phyloP scores from a whole-genome alignment of 202 grass and related monocot genomes.

The Panicum virgatum region DNA sequence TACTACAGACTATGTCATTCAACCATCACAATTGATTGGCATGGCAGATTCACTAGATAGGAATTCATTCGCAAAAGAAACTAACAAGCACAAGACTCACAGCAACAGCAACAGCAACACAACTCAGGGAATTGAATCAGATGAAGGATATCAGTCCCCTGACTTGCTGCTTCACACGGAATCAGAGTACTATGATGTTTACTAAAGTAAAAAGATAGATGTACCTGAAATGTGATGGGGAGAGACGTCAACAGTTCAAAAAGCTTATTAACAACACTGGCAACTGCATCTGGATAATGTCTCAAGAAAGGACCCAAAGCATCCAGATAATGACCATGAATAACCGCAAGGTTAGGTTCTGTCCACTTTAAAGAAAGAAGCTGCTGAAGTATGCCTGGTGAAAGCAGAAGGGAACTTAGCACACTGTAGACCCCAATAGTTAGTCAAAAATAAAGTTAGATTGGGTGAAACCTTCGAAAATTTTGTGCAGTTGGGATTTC shows the following conservation, averaged over 20 bases:
- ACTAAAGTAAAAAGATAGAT: constrained; percentile 17
- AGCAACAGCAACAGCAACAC: not conserved
- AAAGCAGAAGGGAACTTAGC: constrained; percentile 39
- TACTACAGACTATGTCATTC: not conserved
- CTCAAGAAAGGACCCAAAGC: constrained; percentile 84
- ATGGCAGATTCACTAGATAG: not conserved
- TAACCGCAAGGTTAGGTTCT: constrained; percentile 67
- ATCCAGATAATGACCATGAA: constrained; percentile 92
- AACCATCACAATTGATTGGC: not conserved
- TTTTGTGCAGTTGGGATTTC: constrained; percentile 68
- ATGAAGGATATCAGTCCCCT: not conserved
- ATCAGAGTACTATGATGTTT: constrained; percentile 22
- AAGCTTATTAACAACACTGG: constrained; percentile 89
- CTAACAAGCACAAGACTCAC: not conserved
- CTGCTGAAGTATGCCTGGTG: constrained; percentile 84
- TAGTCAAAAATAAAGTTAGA: constrained; percentile 29
- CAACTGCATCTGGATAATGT: constrained; percentile 86
- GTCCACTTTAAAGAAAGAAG: constrained; percentile 90
- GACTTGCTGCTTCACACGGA: not conserved
- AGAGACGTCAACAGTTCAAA: constrained; percentile 92
- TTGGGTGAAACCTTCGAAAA: constrained; percentile 66
- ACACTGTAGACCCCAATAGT: not conserved
- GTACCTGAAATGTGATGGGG: constrained; percentile 79
- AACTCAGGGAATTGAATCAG: constrained; percentile 8
- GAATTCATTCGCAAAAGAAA: not conserved